A percentile compares a stretch with the other conserved stretches of the same genome.
phyloP scores from a whole-genome alignment of 257 asterid species.

The Galeopsis tetrahit region DNA sequence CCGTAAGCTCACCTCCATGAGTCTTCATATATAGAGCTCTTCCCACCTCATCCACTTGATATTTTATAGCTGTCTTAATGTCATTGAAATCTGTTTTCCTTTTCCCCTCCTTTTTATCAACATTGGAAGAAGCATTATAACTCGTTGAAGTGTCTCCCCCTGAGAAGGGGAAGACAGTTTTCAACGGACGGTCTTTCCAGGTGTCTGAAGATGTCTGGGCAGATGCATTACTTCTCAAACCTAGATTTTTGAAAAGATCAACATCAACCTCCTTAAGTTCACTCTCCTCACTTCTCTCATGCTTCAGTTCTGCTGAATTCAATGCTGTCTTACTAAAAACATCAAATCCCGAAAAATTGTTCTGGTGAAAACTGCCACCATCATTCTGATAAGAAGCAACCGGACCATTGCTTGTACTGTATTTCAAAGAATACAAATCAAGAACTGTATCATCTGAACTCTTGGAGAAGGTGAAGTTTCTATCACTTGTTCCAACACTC shows the following conservation, averaged over 20 bases:
- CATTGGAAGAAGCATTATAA: constrained; percentile 42
- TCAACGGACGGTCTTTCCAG: constrained; percentile 68
- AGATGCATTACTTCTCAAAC: constrained; percentile 53
- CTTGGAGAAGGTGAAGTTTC: constrained; percentile 55
- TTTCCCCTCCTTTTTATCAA: constrained; percentile 61
- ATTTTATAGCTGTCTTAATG: constrained; percentile 63
- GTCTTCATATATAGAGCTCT: constrained; percentile 67
- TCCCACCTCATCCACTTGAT: constrained; percentile 85
- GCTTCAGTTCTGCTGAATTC: constrained; percentile 44
- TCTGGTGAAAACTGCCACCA: constrained; percentile 36
- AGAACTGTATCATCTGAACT: constrained; percentile 63
- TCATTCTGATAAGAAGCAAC: constrained; percentile 50
- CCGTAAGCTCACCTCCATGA: constrained; percentile 57
- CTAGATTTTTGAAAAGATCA: constrained; percentile 41
- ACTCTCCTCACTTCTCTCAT: constrained; percentile 39
- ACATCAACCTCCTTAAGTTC: constrained; percentile 61
- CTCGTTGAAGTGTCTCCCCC: constrained; percentile 63
- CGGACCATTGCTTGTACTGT: constrained; percentile 53
- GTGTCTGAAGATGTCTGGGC: constrained; percentile 47
- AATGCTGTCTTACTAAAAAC: constrained; percentile 50
- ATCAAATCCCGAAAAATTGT: constrained; percentile 56
- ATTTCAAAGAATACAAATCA: constrained; percentile 64
- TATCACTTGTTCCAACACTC: constrained; percentile 61
- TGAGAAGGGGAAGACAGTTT: constrained; percentile 68
- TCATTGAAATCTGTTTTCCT: constrained; percentile 56